phyloP scores from a whole-genome alignment of 2,329 filamentous ascomycete genomes.

The Boeremia lycopersici region DNA sequence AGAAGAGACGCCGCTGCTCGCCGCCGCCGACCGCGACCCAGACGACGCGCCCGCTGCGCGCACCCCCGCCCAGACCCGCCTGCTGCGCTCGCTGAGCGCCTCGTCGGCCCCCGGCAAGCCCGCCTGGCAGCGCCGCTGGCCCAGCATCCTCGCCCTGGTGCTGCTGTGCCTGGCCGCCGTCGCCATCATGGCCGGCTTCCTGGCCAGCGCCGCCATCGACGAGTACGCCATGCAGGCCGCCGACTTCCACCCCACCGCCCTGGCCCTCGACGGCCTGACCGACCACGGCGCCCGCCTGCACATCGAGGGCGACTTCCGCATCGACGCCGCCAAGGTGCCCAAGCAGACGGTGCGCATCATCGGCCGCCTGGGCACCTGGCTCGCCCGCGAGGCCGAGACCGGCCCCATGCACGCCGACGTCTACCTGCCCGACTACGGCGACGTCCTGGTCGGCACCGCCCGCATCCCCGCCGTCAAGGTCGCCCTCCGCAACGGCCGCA shows the following conservation, averaged over 20 bases:
- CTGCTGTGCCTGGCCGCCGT: slow-evolving; percentile 68
- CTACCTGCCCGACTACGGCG: slow-evolving; percentile 81
- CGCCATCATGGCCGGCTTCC: slow-evolving; percentile 80
- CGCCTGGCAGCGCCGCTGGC: slow-evolving; percentile 66
- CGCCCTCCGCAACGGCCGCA: slow-evolving; percentile 76
- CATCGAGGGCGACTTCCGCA: slow-evolving; percentile 78
- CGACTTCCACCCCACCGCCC: slow-evolving; percentile 79
- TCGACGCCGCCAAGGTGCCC: slow-evolving; percentile 78
- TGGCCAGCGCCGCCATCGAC: slow-evolving; percentile 79
- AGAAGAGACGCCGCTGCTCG: slow-evolving; percentile 50
- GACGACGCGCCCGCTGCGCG: slow-evolving; percentile 22
- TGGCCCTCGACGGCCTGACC: slow-evolving; percentile 87
- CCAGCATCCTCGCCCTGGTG: slow-evolving; percentile 75
- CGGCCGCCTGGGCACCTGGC: slow-evolving; percentile 78
- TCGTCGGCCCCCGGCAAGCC: slow-evolving; percentile 34
- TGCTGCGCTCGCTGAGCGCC: slow-evolving; percentile 44
- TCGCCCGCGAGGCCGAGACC: slow-evolving; percentile 77
- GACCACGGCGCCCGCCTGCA: slow-evolving; percentile 76
- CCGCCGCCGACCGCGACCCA: slow-evolving; percentile 28
- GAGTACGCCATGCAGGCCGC: slow-evolving; percentile 85
- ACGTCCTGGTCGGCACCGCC: slow-evolving; percentile 78
- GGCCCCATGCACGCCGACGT: slow-evolving; percentile 75
- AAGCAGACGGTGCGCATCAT: slow-evolving; percentile 74
- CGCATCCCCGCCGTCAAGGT: slow-evolving; percentile 76
- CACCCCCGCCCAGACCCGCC: slow-evolving; percentile 44